Evolutionary conservation across 176 grass and related monocot genomes (phyloP).

Genomic region (Ensete ventricosum): DNA sequence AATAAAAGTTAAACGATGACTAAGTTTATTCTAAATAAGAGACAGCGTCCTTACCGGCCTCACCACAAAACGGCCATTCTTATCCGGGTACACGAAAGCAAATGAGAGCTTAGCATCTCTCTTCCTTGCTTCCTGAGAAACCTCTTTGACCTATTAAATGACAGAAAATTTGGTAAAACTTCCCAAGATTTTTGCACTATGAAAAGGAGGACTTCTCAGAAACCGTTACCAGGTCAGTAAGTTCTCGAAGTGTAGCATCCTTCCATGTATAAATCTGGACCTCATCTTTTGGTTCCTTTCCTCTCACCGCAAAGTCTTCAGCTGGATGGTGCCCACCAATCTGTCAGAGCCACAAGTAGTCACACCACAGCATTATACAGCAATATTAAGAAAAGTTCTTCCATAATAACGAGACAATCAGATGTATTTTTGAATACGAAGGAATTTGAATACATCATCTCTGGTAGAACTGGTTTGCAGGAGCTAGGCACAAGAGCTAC

Average conservation of each 20-base stretch:
- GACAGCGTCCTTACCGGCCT: slow-evolving; percentile 42
- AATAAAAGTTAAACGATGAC: neutral
- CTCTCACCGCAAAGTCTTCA: slow-evolving; percentile 87
- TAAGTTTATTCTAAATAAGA: neutral
- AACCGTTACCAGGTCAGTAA: slow-evolving; percentile 74
- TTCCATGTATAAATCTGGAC: slow-evolving; percentile 99
- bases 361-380: neutral
- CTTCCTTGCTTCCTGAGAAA: slow-evolving; percentile 82
- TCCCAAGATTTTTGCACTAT: neutral
- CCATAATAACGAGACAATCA: too few relatives aligned
- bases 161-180: neutral
- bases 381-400: neutral
- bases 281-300: slow-evolving; percentile 96
- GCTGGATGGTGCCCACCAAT: slow-evolving; percentile 62
- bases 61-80: slow-evolving; percentile 84
- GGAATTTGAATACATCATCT: neutral
- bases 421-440: too few relatives aligned
- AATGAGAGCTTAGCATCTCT: slow-evolving; percentile 88
- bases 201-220: slow-evolving; percentile 1
- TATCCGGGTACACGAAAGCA: slow-evolving; percentile 86
- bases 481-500: neutral
- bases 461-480: too few relatives aligned
- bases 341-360: slow-evolving; percentile 21
- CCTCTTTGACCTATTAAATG: slow-evolving; percentile 83
- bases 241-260: slow-evolving; percentile 81